These are phyloP conservation scores for Lentinula sp. DNA, from an alignment of 768 basidiomycete species.

Conservation along the genomic window DNA sequence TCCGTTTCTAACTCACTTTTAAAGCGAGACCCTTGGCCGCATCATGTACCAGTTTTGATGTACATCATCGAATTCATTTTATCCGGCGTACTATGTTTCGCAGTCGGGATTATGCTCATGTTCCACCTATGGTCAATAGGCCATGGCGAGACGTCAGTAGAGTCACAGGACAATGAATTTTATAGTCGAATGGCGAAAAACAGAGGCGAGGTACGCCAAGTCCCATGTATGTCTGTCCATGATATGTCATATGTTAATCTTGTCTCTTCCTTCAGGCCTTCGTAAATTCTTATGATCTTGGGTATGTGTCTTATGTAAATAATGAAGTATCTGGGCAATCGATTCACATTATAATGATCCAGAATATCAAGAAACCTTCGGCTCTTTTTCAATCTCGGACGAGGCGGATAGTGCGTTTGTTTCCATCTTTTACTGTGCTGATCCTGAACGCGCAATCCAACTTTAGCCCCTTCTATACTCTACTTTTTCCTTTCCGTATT, in stretches of 20 bases:
- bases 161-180: slow-evolving; percentile 79
- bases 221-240: too few species aligned
- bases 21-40: slow-evolving; percentile 41
- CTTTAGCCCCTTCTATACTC: slow-evolving; percentile 63
- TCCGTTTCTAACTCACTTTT: not conserved
- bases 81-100: slow-evolving; percentile 65
- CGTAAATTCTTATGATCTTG: slow-evolving; percentile 89
- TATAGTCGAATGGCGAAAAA: slow-evolving; percentile 65
- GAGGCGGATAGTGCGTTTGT: slow-evolving; percentile 69
- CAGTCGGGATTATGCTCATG: slow-evolving; percentile 63
- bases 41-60: slow-evolving; percentile 58
- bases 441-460: not conserved
- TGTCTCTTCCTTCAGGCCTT: slow-evolving; percentile 46
- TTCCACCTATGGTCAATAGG: slow-evolving; percentile 73
- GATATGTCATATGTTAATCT: too few species aligned
- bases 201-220: slow-evolving; percentile 56
- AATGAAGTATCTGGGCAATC: not conserved
- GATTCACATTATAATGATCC: not conserved
- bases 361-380: slow-evolving; percentile 63
- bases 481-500: slow-evolving; percentile 77
- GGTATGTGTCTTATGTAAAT: slow-evolving; percentile 32
- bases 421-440: not conserved
- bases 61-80: slow-evolving; percentile 79
- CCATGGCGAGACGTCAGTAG: slow-evolving; percentile 82
- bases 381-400: slow-evolving; percentile 84